A percentile compares a stretch with the other conserved stretches of the same genome.
Conservation (phyloP, 1,284 basidiomycete species). For the Apiotrichum porosum region DNA sequence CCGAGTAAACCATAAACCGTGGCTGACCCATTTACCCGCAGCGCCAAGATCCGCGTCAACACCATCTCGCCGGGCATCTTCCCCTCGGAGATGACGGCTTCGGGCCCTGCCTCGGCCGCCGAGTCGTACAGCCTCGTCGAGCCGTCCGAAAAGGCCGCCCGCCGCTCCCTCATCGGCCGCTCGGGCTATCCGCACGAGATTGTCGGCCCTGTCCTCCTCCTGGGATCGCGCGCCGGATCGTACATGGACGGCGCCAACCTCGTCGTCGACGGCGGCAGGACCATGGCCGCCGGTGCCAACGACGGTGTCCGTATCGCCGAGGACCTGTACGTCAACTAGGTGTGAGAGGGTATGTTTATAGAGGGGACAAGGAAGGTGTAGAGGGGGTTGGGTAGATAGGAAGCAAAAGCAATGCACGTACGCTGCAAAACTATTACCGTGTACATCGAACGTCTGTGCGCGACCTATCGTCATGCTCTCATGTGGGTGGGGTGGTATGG, state of each 20-base stretch:
- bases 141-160: conserved; percentile 21
- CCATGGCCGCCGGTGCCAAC: conserved; percentile 36
- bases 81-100: conserved; percentile 38
- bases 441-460: neutral
- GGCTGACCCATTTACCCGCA: neutral
- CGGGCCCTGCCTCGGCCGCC: conserved; percentile 7
- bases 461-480: too few species aligned
- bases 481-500: neutral
- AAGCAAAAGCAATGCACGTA: too few species aligned
- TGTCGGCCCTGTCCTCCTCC: conserved; percentile 40
- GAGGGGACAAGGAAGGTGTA: neutral
- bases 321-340: conserved; percentile 21
- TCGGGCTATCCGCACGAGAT: conserved; percentile 44
- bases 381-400: too few species aligned
- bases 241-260: conserved; percentile 44
- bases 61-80: conserved; percentile 39
- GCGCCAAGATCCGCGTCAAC: conserved; percentile 41
- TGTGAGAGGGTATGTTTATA: neutral
- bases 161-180: conserved; percentile 38
- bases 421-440: too few species aligned
- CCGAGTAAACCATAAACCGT: too few species aligned
- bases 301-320: conserved; percentile 32
- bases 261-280: conserved; percentile 42
- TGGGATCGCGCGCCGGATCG: conserved; percentile 37
- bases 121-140: conserved; percentile 23